Evolutionary conservation across 495 filamentous ascomycete species (phyloP).

Genomic region (Penicillium bialowiezense): DNA sequence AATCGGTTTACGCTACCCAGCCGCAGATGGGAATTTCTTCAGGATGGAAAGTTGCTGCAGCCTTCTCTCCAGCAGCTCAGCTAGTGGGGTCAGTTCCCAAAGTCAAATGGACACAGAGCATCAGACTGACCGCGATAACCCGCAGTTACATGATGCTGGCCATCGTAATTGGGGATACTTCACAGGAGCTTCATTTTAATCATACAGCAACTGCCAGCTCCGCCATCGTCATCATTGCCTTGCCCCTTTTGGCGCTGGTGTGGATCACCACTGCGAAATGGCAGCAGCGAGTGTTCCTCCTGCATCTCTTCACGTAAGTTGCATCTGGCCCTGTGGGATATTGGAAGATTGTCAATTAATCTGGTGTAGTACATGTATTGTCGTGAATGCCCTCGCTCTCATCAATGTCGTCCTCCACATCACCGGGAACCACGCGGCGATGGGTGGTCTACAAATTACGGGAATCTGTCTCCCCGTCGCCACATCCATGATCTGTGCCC

Average conservation of each 20-base stretch:
- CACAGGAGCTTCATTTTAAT: neutral
- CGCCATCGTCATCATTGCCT: neutral
- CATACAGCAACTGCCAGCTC: neutral
- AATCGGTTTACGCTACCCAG: neutral
- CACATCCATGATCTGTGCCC: slow-evolving; percentile 25
- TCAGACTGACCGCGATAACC: neutral
- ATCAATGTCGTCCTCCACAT: slow-evolving; percentile 36
- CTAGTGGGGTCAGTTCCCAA: slow-evolving; percentile 1
- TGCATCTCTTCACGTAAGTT: neutral
- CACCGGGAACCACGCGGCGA: slow-evolving; percentile 22
- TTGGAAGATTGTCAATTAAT: neutral
- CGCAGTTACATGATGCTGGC: slow-evolving; percentile 4
- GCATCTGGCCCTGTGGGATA: neutral
- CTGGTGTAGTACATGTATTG: slow-evolving; percentile 23
- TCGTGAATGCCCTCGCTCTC: slow-evolving; percentile 28
- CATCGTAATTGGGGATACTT: neutral
- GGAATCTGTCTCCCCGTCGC: slow-evolving; percentile 24
- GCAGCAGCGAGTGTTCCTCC: neutral
- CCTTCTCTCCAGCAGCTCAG: neutral
- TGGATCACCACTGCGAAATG: neutral
- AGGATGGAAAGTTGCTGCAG: neutral
- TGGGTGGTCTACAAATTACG: slow-evolving; percentile 20
- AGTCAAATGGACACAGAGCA: no score
- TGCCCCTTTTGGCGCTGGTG: neutral
- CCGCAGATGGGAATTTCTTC: neutral